Conservation (phyloP, 495 filamentous ascomycete species). For the Collariella sp. region DNA sequence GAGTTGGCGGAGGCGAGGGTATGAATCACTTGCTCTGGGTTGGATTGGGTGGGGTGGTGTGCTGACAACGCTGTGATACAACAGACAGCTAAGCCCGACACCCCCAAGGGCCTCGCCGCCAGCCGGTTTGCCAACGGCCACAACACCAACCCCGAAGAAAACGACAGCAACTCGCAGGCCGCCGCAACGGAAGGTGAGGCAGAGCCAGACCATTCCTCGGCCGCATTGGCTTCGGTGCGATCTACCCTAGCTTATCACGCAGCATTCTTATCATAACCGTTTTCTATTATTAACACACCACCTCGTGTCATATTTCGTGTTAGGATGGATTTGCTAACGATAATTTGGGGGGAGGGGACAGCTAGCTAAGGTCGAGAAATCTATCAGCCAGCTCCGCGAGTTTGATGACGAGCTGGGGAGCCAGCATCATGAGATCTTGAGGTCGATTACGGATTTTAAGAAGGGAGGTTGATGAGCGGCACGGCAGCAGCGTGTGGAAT, state of each 20-base stretch:
- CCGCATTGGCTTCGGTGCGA: slow-evolving; percentile 50
- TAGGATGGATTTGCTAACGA: no score
- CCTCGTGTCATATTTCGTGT: no score
- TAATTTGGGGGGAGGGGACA: no score
- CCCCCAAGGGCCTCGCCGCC: slow-evolving; percentile 35
- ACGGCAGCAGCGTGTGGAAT: no score
- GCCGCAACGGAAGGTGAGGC: slow-evolving; percentile 46
- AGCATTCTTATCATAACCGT: slow-evolving; percentile 3
- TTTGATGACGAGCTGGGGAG: slow-evolving; percentile 42
- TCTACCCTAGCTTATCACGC: slow-evolving; percentile 22
- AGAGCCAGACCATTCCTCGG: slow-evolving; percentile 44
- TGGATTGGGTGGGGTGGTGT: background rate
- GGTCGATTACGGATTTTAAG: slow-evolving; percentile 32
- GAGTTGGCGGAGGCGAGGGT: slow-evolving; percentile 48
- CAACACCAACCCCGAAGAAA: slow-evolving; percentile 16
- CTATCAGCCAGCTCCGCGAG: slow-evolving; percentile 37
- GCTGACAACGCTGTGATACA: background rate
- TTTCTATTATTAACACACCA: background rate
- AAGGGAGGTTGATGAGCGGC: background rate
- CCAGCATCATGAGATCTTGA: slow-evolving; percentile 37
- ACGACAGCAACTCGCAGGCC: slow-evolving; percentile 18
- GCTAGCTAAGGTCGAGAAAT: slow-evolving; percentile 42
- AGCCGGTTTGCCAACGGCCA: slow-evolving; percentile 36
- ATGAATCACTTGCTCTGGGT: background rate
- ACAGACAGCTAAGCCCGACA: slow-evolving; percentile 26